Base-by-base conservation (phyloP, 176 grass and related monocot genomes). In the Dactylis glomerata region DNA sequence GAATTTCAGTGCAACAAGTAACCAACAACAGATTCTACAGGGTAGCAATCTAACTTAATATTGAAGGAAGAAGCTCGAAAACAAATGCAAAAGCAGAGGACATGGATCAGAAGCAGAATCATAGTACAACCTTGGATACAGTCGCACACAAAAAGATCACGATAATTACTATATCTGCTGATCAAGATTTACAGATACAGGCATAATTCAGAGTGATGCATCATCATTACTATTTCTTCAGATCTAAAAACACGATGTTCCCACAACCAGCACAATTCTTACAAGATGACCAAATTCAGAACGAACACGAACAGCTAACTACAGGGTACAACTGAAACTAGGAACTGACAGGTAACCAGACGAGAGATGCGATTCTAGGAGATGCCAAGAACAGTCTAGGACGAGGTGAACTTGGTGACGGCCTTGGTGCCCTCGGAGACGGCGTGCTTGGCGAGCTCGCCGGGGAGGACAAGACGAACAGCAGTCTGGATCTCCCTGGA, bases 401-500 rank as follows among this genome's bases (percentile, higher is more conserved):
- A 30, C 0, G 69, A 73, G 0, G 69, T 47, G 23, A 73, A 73
- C 69, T 73, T 73, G 69, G 69, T 73, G 41, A 73, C 69, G 7
- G 69, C 41, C 69, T 73, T 73, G 69, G 69, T 73, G 69, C 69
- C 87, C 87, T 92, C 87, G 13, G 91, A 89, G 10, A 87, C 84
- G 44, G 84, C 90, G 27, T 92, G 90, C 76, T 89, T 92, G 51
- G 90, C 84, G 70, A 92, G 69, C 69, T 89, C 91, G 11, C 91
- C 91, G 1, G 87, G 91, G 28, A 92, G 91, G 16, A 92, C 84
- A n/a, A 92, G 90, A 16, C 90, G 87, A 0, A 92, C 87, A 0
- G 90, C 89, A 12, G 62, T 92, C 84, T 92, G 91, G 70, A 92
- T 89, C 81, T 92, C 84, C 12, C 87, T 63, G 0, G 91, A 89